phyloP scores from a whole-genome alignment of 2,329 filamentous ascomycete species.

The Calcarisporium arbuscula region DNA sequence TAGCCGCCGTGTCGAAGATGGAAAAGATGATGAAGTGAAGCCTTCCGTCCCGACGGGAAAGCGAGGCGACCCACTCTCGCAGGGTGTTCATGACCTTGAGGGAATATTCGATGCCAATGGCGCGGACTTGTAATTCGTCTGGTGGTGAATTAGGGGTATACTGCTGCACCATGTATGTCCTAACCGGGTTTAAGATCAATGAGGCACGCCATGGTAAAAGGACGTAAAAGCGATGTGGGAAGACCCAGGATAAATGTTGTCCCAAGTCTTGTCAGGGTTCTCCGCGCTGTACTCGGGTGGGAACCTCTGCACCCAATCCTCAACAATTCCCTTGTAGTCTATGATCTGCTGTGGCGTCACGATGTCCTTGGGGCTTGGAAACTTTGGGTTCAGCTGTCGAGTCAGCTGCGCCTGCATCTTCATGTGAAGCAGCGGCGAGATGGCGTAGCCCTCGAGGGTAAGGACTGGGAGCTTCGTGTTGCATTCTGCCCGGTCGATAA shows the following conservation, averaged over 20 bases:
- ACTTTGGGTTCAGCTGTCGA: conserved; percentile 21
- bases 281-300: conserved; percentile 32
- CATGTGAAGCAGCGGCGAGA: conserved; percentile 28
- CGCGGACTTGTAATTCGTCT: conserved; percentile 30
- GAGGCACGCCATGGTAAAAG: conserved; percentile 38
- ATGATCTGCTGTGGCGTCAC: conserved; percentile 20
- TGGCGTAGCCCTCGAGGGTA: conserved; percentile 22
- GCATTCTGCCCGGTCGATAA: conserved; percentile 28
- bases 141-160: conserved; percentile 16
- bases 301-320: conserved; percentile 36
- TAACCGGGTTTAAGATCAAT: conserved; percentile 38
- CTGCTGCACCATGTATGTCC: conserved; percentile 41
- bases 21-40: conserved; percentile 44
- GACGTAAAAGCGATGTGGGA: conserved; percentile 39
- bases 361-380: conserved; percentile 23
- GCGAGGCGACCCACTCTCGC: conserved; percentile 34
- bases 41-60: conserved; percentile 38
- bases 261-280: conserved; percentile 34
- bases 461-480: conserved; percentile 25
- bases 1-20: conserved; percentile 44
- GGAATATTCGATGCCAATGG: conserved; percentile 35
- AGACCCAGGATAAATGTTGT: conserved; percentile 34
- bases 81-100: conserved; percentile 35
- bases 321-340: conserved; percentile 26
- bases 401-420: conserved; percentile 29